phyloP scores from a whole-genome alignment of 2,329 filamentous ascomycete species.

The Ascosphaera aggregata region DNA sequence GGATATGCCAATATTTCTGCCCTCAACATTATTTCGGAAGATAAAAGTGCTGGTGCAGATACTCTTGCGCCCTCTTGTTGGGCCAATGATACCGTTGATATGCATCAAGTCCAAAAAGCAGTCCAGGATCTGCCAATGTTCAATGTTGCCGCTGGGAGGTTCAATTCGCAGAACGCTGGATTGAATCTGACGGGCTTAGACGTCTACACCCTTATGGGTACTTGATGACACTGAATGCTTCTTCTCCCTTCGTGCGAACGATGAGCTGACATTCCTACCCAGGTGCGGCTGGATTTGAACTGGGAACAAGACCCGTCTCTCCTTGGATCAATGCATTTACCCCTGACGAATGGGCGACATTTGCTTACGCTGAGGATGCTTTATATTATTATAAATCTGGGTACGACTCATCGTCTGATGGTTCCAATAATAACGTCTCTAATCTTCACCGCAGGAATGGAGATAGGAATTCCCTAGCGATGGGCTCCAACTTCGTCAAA shows the following conservation, averaged over 20 bases:
- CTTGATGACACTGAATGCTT: not conserved
- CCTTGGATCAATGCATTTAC: not conserved
- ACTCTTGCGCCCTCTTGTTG: not conserved
- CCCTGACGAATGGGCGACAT: not conserved
- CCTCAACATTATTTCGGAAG: not conserved
- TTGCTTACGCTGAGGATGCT: not conserved
- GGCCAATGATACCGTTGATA: not conserved
- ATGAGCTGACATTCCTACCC: not conserved
- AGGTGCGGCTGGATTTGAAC: not conserved
- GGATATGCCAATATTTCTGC: conserved; percentile 8
- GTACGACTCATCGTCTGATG: too few species aligned
- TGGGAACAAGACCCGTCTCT: not conserved
- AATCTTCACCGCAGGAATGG: too few species aligned
- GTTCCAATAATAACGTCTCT: too few species aligned
- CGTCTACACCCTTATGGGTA: not conserved
- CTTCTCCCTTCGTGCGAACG: not conserved
- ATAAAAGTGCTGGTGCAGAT: not conserved
- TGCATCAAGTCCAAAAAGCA: not conserved
- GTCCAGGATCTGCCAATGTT: not conserved
- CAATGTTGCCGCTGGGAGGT: not conserved
- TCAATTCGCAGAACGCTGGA: not conserved
- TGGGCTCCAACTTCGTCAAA: not conserved
- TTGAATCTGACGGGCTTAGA: not conserved
- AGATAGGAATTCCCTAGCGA: too few species aligned
- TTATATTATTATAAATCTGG: not conserved